Percentiles rank a stretch among this genome's conserved stretches.
These are phyloP conservation scores for Nemania diffusa DNA, from an alignment of 2,329 filamentous ascomycete species.

Conservation along the genomic window DNA sequence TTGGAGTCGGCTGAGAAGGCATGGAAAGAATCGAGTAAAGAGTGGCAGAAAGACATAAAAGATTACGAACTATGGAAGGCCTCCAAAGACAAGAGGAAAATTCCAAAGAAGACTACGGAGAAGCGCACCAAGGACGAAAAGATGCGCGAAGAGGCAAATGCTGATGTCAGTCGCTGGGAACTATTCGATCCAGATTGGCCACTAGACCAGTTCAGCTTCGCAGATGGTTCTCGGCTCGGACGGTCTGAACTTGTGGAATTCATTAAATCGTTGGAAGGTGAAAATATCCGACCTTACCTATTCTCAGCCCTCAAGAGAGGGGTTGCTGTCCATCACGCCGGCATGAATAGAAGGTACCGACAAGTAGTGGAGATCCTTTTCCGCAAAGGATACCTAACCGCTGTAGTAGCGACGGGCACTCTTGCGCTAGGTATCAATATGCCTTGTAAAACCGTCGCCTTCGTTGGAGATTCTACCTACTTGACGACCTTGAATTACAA, in stretches of 20 bases:
- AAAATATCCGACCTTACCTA: conserved; percentile 62
- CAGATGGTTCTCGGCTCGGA: conserved; percentile 50
- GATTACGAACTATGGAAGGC: conserved; percentile 69
- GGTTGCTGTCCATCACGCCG: conserved; percentile 80
- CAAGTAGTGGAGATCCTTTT: conserved; percentile 80
- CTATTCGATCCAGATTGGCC: conserved; percentile 65
- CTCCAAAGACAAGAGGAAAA: conserved; percentile 52
- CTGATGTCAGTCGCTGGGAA: conserved; percentile 68
- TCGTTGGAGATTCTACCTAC: conserved; percentile 77
- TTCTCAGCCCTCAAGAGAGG: conserved; percentile 72
- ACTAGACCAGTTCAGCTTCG: conserved; percentile 32
- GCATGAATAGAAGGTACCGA: conserved; percentile 81
- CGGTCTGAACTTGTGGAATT: conserved; percentile 68
- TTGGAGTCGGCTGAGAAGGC: conserved; percentile 64
- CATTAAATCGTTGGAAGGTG: conserved; percentile 61
- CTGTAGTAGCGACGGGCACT: conserved; percentile 80
- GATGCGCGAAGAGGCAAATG: conserved; percentile 64
- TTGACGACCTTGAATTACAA: conserved; percentile 80
- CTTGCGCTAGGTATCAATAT: conserved; percentile 83
- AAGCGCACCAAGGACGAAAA: conserved; percentile 56
- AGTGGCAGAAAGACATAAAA: conserved; percentile 70
- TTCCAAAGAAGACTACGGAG: conserved; percentile 48
- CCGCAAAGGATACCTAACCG: conserved; percentile 74
- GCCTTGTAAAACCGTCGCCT: conserved; percentile 85
- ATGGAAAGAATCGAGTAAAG: conserved; percentile 66